Evolutionary conservation across 192 early-diverging fungal species (phyloP), one percentile per base, ranked within the genome.

Genomic region (Oehlia diaphana): DNA sequence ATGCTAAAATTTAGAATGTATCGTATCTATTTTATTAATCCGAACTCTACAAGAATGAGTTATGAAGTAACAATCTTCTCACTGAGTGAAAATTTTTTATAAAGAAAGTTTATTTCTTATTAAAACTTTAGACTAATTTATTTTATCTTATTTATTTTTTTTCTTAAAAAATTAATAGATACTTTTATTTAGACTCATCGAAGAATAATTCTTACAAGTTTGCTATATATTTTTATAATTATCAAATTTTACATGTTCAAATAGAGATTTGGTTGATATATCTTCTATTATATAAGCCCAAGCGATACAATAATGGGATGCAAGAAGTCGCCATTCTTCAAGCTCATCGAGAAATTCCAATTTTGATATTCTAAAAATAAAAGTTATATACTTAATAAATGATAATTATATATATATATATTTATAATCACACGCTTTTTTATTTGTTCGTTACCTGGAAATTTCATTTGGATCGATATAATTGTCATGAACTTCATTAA

Each of bases 301-400:
- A 0, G 94, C 89, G 64, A 97, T 87, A 61, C 95, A 96, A 74
- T 98, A 98, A 87, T 98, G 97, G 5, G 83, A 84, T 2, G 90
- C 89, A 42, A 98, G 86, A 21, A 98, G 79, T 33, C 81, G 83
- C 93, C 95, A 98, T 84, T 96, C 96, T 82, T 98, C 97, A 49
- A 95, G 82, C 86, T 98, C 96, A 82, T 97, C 96, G 79, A 97
- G 88, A 16, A 96, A 88, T 81, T 98, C 96, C 44, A 98, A 82
- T 74, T 81, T 79, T 10, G 88, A 86, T 37, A 98, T 86, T 53
- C 96, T 91, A 63, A 31, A 66, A 44, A 0, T 21, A 26, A 37
- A 37, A 37, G 37, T 35, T 53, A 9, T 28, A 63, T n/a, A 28
- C 62, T 53, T 19, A 58, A 3, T 53, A 63, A 50, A 42, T 35